Conservation (phyloP, 371 early-diverging fungal genomes). For the Nematocida parisii region DNA sequence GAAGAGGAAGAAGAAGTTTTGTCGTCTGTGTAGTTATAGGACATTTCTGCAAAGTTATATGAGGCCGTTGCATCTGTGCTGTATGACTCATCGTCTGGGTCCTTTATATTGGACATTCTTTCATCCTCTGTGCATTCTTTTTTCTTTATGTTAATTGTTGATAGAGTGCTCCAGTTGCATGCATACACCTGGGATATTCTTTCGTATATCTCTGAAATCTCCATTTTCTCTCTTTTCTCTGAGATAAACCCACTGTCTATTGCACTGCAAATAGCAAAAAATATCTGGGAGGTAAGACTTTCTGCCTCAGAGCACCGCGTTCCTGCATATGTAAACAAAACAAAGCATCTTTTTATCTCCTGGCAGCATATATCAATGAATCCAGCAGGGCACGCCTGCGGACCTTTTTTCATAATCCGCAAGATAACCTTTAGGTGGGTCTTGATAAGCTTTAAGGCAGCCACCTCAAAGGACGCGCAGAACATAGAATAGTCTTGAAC, state of each 20-base stretch:
- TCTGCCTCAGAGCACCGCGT: conserved; percentile 50
- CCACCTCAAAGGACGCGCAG: conserved; percentile 56
- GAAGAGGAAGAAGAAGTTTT: conserved; percentile 43
- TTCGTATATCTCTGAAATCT: conserved; percentile 21
- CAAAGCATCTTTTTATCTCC: conserved; percentile 53
- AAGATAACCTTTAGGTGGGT: conserved; percentile 45
- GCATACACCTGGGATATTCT: conserved; percentile 25
- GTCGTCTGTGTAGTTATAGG: conserved; percentile 56
- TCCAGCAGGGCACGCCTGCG: background rate
- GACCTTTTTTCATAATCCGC: conserved; percentile 20
- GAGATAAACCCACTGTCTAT: conserved; percentile 45
- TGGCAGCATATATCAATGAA: conserved; percentile 5
- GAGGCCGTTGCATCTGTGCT: conserved; percentile 43
- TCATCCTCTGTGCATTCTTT: conserved; percentile 9
- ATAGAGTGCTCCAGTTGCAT: conserved; percentile 45
- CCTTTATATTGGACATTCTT: conserved; percentile 18
- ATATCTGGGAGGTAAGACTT: conserved; percentile 34
- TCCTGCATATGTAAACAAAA: conserved; percentile 54
- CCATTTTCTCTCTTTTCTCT: background rate
- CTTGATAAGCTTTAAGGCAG: conserved; percentile 55
- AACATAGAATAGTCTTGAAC: conserved; percentile 56
- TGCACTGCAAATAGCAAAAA: conserved; percentile 51
- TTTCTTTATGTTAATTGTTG: conserved; percentile 20
- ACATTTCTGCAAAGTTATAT: conserved; percentile 42
- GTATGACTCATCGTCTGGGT: conserved; percentile 36